Base-by-base conservation (phyloP, 371 early-diverging fungal genomes). In the Thermomucor indicae-seudaticae region DNA sequence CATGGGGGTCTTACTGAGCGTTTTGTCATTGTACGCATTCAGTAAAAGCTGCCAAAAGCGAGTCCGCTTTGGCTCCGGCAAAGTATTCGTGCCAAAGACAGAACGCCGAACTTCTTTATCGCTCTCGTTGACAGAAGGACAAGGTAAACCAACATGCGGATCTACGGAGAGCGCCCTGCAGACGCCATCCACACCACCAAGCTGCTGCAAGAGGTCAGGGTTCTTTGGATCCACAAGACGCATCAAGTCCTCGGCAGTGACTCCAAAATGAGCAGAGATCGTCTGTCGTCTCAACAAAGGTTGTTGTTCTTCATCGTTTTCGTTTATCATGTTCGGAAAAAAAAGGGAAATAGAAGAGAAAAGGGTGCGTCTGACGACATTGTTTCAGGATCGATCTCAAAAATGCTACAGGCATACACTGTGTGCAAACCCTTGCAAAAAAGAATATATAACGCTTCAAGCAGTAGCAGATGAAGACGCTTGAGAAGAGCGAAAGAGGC, bases 151-250 rank as follows among this genome's bases (percentile, higher is more conserved):
- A 3, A 62, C 55, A 2, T 67, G 59, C 42, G 81, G 79, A 49
- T 91, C 81, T 0, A 86, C 86, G 27, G 62, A 70, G 11, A 92
- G 70, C 23, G 71, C 72, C 58, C 78, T 61, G 47, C 79, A 75
- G 34, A 92, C 70, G 32, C 68, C 63, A 5, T 75, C 68, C 4
- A 72, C 55, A 11, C 91, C 92, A 25, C 92, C 92, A 19, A 87
- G 60, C 45, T 81, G 65, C 12, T 64, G 60, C 3, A 90, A 78
- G 17, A 67, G 54, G 3, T 71, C 78, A 20, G 77, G 75, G 60
- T 82, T 79, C 60, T 89, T 89, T 29, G 88, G 84, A 57, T 90
- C 90, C 35, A 89, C 67, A 44, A 89, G 53, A 4, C 66, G 57
- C 22, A 66, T 55, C 40, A 86, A 60, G 49, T 82, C 67, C 48